phyloP scores from a whole-genome alignment of 2,329 filamentous ascomycete genomes.

The Aspergillus tubingensis region DNA sequence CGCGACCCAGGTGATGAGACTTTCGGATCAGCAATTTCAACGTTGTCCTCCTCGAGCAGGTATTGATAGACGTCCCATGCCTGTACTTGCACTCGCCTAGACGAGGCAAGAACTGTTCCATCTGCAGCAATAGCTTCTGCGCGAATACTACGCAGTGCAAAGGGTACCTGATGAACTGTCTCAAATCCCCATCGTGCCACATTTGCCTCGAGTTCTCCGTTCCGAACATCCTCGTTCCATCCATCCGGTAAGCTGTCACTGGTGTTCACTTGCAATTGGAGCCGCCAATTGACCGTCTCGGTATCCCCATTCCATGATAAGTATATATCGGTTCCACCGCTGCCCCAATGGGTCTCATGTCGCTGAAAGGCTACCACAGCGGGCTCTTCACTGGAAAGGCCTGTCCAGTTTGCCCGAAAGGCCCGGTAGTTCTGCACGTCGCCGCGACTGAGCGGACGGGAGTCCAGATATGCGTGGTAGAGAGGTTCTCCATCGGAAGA shows the following conservation, averaged over 20 bases:
- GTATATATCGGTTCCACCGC: conserved; percentile 41
- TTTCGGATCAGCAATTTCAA: too few species aligned
- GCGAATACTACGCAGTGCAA: not conserved
- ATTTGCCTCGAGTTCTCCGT: not conserved
- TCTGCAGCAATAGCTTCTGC: not conserved
- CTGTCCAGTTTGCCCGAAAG: conserved; percentile 42
- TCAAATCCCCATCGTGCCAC: not conserved
- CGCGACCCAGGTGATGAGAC: too few species aligned
- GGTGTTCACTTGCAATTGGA: not conserved
- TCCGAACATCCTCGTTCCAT: too few species aligned
- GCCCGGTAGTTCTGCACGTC: conserved; percentile 39
- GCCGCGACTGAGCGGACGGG: conserved; percentile 15
- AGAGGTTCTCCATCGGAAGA: conserved; percentile 30
- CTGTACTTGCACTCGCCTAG: not conserved
- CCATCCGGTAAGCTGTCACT: too few species aligned
- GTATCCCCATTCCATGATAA: conserved; percentile 58
- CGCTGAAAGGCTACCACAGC: conserved; percentile 37
- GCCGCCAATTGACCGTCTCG: conserved; percentile 45
- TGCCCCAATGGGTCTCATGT: conserved; percentile 9
- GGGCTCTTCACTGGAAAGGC: conserved; percentile 32
- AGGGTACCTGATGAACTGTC: not conserved
- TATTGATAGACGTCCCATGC: not conserved
- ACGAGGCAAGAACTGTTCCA: not conserved
- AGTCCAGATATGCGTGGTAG: conserved; percentile 39
- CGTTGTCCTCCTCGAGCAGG: not conserved